Base-by-base conservation (phyloP, 257 asterid genomes). In the Solanum dulcamara region DNA sequence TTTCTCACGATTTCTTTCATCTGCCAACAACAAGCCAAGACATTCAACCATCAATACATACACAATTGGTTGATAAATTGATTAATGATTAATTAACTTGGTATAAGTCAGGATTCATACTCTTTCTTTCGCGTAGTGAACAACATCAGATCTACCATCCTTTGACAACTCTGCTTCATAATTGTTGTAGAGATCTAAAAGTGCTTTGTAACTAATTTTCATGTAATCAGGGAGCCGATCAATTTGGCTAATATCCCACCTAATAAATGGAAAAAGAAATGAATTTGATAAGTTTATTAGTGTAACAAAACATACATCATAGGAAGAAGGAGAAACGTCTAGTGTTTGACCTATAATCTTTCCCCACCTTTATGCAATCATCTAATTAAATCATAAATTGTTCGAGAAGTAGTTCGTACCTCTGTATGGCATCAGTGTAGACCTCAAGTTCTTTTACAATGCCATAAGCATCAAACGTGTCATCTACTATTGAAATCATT, bases 41-140 rank as follows among this genome's bases (percentile, higher is more conserved):
- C 53, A n/a, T 0, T 6, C 84, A 4, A 87, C 85, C 64, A 89
- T 67, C 81, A 84, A 86, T 87, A 88, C 46, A 68, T 89, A 84
- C 37, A 88, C 89, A 83, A 86, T 53, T 7, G 3, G n/a, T 15
- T 50, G 17, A 51, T 9, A 83, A 28, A 33, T 13, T 59, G 64
- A 55, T 20, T 55, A 55, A 55, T 55, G n/a, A n/a, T n/a, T n/a
- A n/a, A 20, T 55, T 55, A 17, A n/a, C n/a, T n/a, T 48, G 2
- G 67, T n/a, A 24, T 7, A 70, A 70, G 26, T 18, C 18, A 35
- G 1, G 28, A 18, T 22, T 70, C 30, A 10, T 70, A 70, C 80
- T 37, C 80, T 70, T 35, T 70, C 80, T 70, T 70, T 70, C 1
- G 50, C 80, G 8, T 70, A 20, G 18, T 70, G 80, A 3, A 70